These are phyloP conservation scores for Selaginella moellendorffii DNA, from an alignment of 75 land plant genomes.

Conservation along the genomic window DNA sequence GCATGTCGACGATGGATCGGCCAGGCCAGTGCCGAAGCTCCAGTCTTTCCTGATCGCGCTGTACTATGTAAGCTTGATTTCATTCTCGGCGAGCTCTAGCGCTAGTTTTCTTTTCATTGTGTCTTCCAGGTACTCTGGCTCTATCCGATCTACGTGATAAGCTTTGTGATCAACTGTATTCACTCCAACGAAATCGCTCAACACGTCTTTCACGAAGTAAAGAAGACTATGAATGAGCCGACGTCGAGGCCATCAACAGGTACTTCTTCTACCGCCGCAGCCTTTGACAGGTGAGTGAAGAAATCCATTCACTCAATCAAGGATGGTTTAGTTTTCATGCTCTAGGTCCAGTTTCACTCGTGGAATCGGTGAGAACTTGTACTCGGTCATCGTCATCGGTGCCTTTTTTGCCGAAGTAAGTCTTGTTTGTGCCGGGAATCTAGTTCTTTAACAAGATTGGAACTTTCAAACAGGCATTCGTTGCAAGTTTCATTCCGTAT, in stretches of 20 bases:
- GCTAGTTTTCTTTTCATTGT: not conserved
- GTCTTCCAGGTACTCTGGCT: conserved; percentile 65
- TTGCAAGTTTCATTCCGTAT: conserved; percentile 53
- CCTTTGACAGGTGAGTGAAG: conserved; percentile 1
- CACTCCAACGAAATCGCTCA: conserved; percentile 90
- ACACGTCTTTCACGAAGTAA: conserved; percentile 38
- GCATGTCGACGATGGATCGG: not conserved
- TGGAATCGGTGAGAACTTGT: conserved; percentile 59
- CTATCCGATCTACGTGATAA: conserved; percentile 71
- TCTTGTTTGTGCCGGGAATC: too few species aligned
- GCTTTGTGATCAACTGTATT: conserved; percentile 55
- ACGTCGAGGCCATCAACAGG: conserved; percentile 1
- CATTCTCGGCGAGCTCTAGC: not conserved
- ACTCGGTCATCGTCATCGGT: conserved; percentile 48
- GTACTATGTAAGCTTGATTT: conserved; percentile 19
- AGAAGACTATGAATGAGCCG: not conserved
- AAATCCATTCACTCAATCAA: conserved; percentile 11
- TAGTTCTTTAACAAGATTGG: too few species aligned
- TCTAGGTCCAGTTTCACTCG: conserved; percentile 34
- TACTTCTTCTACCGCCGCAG: not conserved
- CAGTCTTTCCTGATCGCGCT: conserved; percentile 8
- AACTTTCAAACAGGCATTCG: conserved; percentile 41
- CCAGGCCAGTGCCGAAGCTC: not conserved
- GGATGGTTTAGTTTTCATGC: conserved; percentile 10
- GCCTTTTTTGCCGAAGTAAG: conserved; percentile 63